phyloP scores from a whole-genome alignment of 2,329 filamentous ascomycete species.

The Stachybotrys chlorohalonatus region DNA sequence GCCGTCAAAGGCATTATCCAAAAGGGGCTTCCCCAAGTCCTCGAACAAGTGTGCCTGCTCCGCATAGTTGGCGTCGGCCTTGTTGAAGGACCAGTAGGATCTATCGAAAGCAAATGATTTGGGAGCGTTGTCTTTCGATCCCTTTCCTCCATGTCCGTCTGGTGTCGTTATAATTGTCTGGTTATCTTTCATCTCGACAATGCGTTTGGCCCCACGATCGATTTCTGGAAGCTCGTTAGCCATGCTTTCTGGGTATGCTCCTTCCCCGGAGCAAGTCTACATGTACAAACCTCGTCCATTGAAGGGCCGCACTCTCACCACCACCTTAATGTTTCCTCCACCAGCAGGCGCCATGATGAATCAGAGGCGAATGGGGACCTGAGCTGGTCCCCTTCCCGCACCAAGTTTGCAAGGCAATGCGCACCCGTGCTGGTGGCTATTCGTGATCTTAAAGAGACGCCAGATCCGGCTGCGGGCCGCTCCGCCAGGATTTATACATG shows the following conservation, averaged over 20 bases:
- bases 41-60: conserved; percentile 83
- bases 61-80: conserved; percentile 71
- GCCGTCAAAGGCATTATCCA: conserved; percentile 96
- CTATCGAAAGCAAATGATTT: conserved; percentile 94
- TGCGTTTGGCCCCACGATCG: conserved; percentile 88
- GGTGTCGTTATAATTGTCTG: conserved; percentile 82
- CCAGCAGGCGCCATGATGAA: conserved; percentile 43
- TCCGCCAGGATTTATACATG: neutral
- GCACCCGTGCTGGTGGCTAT: conserved; percentile 11
- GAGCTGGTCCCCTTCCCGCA: conserved; percentile 21
- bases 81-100: conserved; percentile 97
- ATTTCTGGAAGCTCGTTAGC: conserved; percentile 51
- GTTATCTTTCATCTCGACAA: conserved; percentile 89
- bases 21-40: conserved; percentile 78
- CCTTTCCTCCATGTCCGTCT: conserved; percentile 52
- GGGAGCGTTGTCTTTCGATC: conserved; percentile 57
- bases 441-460: conserved; percentile 1
- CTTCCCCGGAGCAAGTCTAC: conserved; percentile 9
- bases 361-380: conserved; percentile 23
- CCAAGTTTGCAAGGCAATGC: conserved; percentile 14
- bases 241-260: neutral
- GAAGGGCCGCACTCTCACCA: conserved; percentile 92
- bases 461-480: neutral
- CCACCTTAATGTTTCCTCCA: conserved; percentile 98
- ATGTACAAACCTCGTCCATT: conserved; percentile 72